Evolutionary conservation across 179 eudicot genomes (phyloP).

Genomic region (Silene noctiflora): DNA sequence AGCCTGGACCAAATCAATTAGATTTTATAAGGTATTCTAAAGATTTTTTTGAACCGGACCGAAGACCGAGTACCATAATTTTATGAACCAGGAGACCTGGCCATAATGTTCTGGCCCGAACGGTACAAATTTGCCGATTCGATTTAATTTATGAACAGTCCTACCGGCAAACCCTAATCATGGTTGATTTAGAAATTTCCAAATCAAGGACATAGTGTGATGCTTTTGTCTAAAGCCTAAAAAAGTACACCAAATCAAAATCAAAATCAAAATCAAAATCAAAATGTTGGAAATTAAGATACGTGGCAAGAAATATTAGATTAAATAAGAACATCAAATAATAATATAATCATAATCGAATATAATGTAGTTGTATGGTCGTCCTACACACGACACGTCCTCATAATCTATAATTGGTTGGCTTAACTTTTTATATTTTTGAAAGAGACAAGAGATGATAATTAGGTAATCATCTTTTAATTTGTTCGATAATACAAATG

Average conservation of each 20-base stretch:
- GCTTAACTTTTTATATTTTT: neutral
- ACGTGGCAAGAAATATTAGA: neutral
- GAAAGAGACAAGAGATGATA: neutral
- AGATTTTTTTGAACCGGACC: no score
- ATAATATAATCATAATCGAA: neutral
- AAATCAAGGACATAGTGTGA: neutral
- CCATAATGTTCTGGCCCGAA: no score
- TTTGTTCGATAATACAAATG: neutral
- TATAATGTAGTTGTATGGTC: neutral
- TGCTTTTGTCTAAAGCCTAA: neutral
- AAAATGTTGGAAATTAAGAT: neutral
- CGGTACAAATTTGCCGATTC: no score
- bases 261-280: no score
- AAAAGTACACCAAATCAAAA: neutral
- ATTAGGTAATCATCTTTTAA: neutral
- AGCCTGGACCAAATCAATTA: no score
- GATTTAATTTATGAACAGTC: no score
- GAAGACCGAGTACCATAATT: no score
- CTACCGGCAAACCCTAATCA: neutral
- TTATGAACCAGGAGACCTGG: no score
- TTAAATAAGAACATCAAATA: neutral
- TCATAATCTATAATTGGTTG: neutral
- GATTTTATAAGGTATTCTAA: no score
- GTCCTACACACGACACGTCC: conserved; percentile 13
- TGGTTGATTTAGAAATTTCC: neutral